A percentile compares a stretch with the other conserved stretches of the same genome.
phyloP scores from a whole-genome alignment of 2,329 filamentous ascomycete genomes.

The Magnaporthales sp. region DNA sequence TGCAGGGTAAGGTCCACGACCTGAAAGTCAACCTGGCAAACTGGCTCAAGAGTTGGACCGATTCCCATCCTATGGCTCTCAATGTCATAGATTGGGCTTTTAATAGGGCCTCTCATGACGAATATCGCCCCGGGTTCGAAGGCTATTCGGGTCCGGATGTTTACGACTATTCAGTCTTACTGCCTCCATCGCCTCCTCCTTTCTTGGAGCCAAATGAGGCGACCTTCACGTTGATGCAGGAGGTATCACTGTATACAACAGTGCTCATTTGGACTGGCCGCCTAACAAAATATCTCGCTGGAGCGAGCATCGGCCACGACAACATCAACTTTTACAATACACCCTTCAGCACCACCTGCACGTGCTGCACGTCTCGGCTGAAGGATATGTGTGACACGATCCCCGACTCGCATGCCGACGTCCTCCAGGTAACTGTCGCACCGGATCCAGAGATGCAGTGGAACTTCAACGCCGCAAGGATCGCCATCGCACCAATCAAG shows the following conservation, averaged over 20 bases:
- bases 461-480: conserved; percentile 9
- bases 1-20: conserved; percentile 7
- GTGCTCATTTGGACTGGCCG: conserved; percentile 12
- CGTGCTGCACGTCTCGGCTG: conserved; percentile 7
- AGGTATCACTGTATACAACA: conserved; percentile 12
- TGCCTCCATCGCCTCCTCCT: not conserved
- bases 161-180: conserved; percentile 6
- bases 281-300: conserved; percentile 12
- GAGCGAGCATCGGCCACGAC: conserved; percentile 8
- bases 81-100: conserved; percentile 12
- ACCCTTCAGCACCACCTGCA: conserved; percentile 12
- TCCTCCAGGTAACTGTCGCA: not conserved
- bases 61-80: conserved; percentile 4
- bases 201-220: not conserved
- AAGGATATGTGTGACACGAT: conserved; percentile 8
- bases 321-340: conserved; percentile 11
- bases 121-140: conserved; percentile 11
- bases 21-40: conserved; percentile 2
- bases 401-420: conserved; percentile 5
- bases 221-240: conserved; percentile 10
- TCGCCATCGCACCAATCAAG: conserved; percentile 8
- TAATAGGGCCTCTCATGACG: conserved; percentile 7
- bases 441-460: conserved; percentile 8
- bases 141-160: conserved; percentile 11
- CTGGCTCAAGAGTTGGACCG: conserved; percentile 12